These are phyloP conservation scores for Saturnispora saitoi DNA, from an alignment of 805 yeast genomes.

Conservation along the genomic window DNA sequence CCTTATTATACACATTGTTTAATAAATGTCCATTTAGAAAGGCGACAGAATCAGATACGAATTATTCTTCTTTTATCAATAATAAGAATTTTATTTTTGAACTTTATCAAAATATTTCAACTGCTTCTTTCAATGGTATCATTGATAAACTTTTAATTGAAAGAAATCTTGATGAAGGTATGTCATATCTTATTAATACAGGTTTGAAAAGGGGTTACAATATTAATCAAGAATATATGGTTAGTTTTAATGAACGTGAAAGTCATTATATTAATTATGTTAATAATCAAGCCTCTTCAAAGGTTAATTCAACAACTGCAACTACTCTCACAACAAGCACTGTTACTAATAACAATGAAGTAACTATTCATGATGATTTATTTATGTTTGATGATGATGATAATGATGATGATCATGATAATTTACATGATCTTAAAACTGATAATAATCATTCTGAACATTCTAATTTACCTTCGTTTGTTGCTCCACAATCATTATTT, in stretches of 20 bases:
- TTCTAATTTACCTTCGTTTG: not conserved
- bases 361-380: conserved; percentile 8
- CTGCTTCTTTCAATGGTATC: conserved; percentile 33
- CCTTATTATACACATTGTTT: conserved; percentile 40
- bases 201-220: conserved; percentile 33
- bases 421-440: not conserved
- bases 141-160: conserved; percentile 35
- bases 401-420: not conserved
- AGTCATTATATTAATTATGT: conserved; percentile 10
- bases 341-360: not conserved
- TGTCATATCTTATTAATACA: conserved; percentile 21
- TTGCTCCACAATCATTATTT: not conserved
- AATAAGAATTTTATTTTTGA: conserved; percentile 38
- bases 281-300: conserved; percentile 8
- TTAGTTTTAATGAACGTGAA: conserved; percentile 17
- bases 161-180: conserved; percentile 32
- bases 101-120: conserved; percentile 39
- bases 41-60: conserved; percentile 31
- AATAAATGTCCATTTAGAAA: conserved; percentile 47
- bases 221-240: conserved; percentile 36
- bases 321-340: no score
- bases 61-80: conserved; percentile 36
- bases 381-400: conserved; percentile 14
- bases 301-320: conserved; percentile 1
- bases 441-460: not conserved